Base-by-base conservation (phyloP, 2,329 filamentous ascomycete genomes). In the Annulohypoxylon truncatum region DNA sequence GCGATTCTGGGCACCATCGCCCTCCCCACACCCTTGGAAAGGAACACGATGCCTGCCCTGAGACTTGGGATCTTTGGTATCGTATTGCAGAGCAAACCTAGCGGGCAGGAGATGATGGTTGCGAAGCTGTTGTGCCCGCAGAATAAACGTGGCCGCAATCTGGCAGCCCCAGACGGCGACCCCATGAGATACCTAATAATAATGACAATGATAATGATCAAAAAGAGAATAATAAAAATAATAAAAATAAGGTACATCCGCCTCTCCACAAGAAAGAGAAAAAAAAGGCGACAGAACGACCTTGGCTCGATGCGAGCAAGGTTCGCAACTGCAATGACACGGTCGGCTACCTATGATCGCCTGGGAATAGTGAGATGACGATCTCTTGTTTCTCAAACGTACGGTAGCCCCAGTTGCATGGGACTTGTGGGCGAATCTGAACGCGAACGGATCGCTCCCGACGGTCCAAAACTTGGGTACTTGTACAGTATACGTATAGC, bases 371-470 rank as follows among this genome's bases (percentile, higher is more conserved):
- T 61, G 57, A 70, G 59, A 70, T 69, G 69, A 68, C 67, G 69
- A 70, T 71, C 64, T 70, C 38, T 68, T 66, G 59, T 68, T 68
- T 68, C 61, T 65, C 66, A 67, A 65, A 67, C 57, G 46, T 63
- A 66, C 40, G 58, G 64, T 64, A 67, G 64, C 67, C 67, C 64
- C 60, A 64, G 67, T 69, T 54, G 48, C 50, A 67, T 64, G 67
- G 67, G 60, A 59, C 60, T 64, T 68, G 66, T 70, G 67, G 65
- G 64, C 67, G 58, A 71, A 71, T 71, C 69, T 71, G 53, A 68
- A 66, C 56, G 67, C 61, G 66, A 68, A 70, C 65, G 69, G 69
- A 70, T 68, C 69, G 69, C 61, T 70, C 67, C 69, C 69, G 65
- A 70, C 51, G 55, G 63, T 55, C 65, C 62, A 69, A 60, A 50